These are phyloP conservation scores for Corymbia calophylla DNA, from an alignment of 441 rosid species.

Conservation along the genomic window DNA sequence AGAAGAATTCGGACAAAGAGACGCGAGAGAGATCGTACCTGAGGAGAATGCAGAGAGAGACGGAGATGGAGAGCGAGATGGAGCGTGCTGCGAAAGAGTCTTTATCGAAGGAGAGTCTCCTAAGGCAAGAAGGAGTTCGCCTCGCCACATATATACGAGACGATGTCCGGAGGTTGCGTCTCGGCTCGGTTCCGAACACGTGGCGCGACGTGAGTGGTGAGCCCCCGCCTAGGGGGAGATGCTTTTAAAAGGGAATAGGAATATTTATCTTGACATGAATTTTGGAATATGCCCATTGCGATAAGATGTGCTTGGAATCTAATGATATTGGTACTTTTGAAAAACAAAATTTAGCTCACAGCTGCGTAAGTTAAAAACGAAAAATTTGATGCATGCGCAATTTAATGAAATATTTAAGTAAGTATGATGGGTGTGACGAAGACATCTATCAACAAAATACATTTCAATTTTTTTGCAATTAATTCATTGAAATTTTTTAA, in stretches of 20 bases:
- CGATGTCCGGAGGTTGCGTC: background rate
- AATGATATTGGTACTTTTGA: background rate
- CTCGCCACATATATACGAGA: background rate
- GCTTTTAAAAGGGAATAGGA: background rate
- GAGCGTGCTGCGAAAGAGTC: background rate
- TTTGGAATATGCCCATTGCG: background rate
- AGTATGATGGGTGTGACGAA: fast-evolving
- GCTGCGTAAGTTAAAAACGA: background rate
- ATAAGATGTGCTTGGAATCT: background rate
- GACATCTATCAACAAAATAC: fast-evolving
- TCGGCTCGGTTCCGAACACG: background rate
- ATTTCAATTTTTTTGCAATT: too few species aligned
- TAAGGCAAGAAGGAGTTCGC: background rate
- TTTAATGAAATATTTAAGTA: background rate
- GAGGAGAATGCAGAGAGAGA: background rate
- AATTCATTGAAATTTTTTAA: background rate
- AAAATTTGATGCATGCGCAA: background rate
- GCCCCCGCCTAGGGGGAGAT: background rate
- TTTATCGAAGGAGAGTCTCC: background rate
- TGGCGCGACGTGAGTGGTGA: background rate
- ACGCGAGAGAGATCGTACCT: background rate
- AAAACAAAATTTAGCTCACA: background rate
- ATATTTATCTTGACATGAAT: background rate
- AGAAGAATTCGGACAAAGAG: background rate
- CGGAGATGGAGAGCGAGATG: background rate